These are phyloP conservation scores for Skeletonema potamos DNA, from an alignment of 108 stramenopile genomes.

Conservation along the genomic window DNA sequence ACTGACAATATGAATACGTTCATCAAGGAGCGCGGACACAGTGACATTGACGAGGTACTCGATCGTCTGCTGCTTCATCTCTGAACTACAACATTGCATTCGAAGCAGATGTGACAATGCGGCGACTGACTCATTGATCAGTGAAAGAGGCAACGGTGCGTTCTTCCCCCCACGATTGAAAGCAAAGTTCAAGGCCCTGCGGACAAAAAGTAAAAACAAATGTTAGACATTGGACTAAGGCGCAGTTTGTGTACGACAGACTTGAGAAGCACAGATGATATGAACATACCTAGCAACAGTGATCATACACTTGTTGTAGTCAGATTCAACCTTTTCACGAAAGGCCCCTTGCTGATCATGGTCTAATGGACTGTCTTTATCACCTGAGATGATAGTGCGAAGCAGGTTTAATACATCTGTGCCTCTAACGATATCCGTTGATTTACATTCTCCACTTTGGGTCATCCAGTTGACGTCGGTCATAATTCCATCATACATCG, in stretches of 20 bases:
- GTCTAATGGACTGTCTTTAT: not conserved
- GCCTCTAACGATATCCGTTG: not conserved
- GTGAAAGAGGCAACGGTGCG: conserved; percentile 58
- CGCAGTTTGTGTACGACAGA: not conserved
- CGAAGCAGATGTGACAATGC: conserved; percentile 62
- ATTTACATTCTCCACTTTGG: not conserved
- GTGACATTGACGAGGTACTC: conserved; percentile 54
- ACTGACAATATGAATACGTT: conserved; percentile 50
- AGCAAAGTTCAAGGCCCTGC: conserved; percentile 60
- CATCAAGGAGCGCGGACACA: conserved; percentile 65
- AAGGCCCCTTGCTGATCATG: not conserved
- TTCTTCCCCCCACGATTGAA: conserved; percentile 44
- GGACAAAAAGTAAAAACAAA: not conserved
- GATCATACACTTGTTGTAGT: not conserved
- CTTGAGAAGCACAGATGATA: not conserved
- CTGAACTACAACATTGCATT: conserved; percentile 33
- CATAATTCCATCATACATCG: not conserved
- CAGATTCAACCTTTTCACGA: not conserved
- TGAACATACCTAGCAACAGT: not conserved
- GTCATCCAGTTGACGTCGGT: not conserved
- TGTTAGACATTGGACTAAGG: too few relatives aligned
- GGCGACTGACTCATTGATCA: conserved; percentile 65
- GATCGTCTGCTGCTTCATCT: conserved; percentile 54
- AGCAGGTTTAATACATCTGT: not conserved
- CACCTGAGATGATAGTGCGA: not conserved